phyloP scores from a whole-genome alignment of 2,329 filamentous ascomycete genomes.

The Grosmannia huntii region DNA sequence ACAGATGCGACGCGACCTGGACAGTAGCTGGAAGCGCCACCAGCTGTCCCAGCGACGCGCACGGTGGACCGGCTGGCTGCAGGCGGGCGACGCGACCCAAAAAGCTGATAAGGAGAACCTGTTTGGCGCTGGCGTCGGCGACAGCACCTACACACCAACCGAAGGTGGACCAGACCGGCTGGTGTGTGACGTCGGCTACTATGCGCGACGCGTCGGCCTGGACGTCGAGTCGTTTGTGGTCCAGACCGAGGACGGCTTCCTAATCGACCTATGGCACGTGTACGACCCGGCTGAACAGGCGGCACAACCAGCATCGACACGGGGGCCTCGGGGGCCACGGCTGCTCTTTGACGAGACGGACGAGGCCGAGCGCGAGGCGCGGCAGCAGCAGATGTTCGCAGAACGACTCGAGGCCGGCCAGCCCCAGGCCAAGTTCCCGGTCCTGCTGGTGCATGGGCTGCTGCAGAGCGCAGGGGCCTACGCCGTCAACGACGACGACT shows the following conservation, averaged over 20 bases:
- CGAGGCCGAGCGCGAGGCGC: constrained; percentile 4
- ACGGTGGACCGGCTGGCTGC: neutral
- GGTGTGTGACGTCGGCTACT: constrained; percentile 69
- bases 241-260: constrained; percentile 86
- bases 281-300: constrained; percentile 69
- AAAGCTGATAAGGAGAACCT: constrained; percentile 21
- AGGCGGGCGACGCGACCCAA: neutral
- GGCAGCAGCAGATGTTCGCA: constrained; percentile 6
- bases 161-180: constrained; percentile 73
- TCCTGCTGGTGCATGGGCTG: constrained; percentile 78
- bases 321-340: constrained; percentile 41
- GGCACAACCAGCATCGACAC: constrained; percentile 33
- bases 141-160: constrained; percentile 49
- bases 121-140: constrained; percentile 9
- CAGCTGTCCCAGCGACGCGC: neutral
- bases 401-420: constrained; percentile 16
- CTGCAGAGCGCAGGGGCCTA: constrained; percentile 81
- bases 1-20: constrained; percentile 41
- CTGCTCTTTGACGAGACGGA: constrained; percentile 42
- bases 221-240: constrained; percentile 75
- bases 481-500: constrained; percentile 81
- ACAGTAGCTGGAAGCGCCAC: constrained; percentile 46
- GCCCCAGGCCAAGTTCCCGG: constrained; percentile 53
- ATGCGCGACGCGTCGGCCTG: constrained; percentile 75
- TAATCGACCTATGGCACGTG: constrained; percentile 80